Evolutionary conservation across 768 basidiomycete genomes (phyloP).

Genomic region (Naganishia randhawae): DNA sequence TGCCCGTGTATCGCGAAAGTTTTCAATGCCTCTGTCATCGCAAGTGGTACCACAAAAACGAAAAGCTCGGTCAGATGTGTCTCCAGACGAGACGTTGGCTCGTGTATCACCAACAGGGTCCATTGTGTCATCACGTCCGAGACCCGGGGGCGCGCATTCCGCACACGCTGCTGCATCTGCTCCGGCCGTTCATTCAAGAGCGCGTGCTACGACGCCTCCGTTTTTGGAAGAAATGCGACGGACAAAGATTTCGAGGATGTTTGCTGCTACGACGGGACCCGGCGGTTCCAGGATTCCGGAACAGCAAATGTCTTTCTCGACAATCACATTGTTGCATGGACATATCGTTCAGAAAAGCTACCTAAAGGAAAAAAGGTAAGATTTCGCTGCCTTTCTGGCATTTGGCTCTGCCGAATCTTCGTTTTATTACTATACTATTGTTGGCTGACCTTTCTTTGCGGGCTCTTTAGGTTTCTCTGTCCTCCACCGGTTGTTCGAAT

Average conservation of each 20-base stretch:
- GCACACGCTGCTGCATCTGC: not conserved
- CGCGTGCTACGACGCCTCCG: conserved; percentile 25
- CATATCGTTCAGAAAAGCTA: conserved; percentile 95
- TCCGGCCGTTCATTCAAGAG: not conserved
- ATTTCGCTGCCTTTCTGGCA: not conserved
- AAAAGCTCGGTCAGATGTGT: not conserved
- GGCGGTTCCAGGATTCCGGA: conserved; percentile 29
- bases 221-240: conserved; percentile 19
- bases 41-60: conserved; percentile 20
- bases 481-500: conserved; percentile 91
- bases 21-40: not conserved
- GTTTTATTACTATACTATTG: not conserved
- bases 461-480: conserved; percentile 62
- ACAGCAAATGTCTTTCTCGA: conserved; percentile 33
- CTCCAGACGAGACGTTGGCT: not conserved
- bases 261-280: conserved; percentile 33
- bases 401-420: not conserved
- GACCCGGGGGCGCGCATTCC: not conserved
- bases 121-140: not conserved
- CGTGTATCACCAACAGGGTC: not conserved
- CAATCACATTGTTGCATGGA: conserved; percentile 62
- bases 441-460: not conserved
- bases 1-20: not conserved
- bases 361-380: conserved; percentile 77
- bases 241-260: conserved; percentile 30